These are phyloP conservation scores for Candida ortonii DNA, from an alignment of 805 yeast species.

Conservation along the genomic window DNA sequence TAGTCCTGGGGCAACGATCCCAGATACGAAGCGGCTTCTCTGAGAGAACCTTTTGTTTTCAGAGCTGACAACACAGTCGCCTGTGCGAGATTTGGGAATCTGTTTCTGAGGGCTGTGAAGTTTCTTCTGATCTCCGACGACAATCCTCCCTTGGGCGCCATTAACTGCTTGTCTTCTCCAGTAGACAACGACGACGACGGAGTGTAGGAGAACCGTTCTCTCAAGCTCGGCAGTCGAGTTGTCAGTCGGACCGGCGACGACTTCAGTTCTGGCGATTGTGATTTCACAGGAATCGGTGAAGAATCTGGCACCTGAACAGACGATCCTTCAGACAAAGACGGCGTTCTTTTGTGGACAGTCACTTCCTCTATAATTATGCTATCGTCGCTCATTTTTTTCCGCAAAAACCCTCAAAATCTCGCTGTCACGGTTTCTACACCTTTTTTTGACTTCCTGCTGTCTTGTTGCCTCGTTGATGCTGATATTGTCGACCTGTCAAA, in stretches of 20 bases:
- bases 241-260: conserved; percentile 25
- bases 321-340: conserved; percentile 18
- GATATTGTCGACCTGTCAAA: too few relatives aligned
- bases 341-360: conserved; percentile 3
- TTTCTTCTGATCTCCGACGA: conserved; percentile 28
- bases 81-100: conserved; percentile 32
- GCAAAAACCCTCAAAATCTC: too few relatives aligned
- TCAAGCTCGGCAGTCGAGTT: conserved; percentile 32
- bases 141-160: conserved; percentile 17
- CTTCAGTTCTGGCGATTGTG: conserved; percentile 12
- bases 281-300: conserved; percentile 33
- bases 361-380: conserved; percentile 14
- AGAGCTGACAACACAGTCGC: conserved; percentile 31
- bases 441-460: too few relatives aligned
- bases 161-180: conserved; percentile 4
- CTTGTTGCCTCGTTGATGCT: too few relatives aligned
- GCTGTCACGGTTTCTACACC: too few relatives aligned
- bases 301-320: conserved; percentile 50
- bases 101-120: conserved; percentile 30
- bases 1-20: conserved; percentile 21
- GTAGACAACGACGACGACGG: conserved; percentile 8
- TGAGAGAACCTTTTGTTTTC: conserved; percentile 29
- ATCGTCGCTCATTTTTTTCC: conserved; percentile 20
- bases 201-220: conserved; percentile 42
- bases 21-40: conserved; percentile 32